A percentile compares a stretch with the other conserved stretches of the same genome.
Conservation (phyloP, 306 rosid genomes). For the Aeschynomene evenia region DNA sequence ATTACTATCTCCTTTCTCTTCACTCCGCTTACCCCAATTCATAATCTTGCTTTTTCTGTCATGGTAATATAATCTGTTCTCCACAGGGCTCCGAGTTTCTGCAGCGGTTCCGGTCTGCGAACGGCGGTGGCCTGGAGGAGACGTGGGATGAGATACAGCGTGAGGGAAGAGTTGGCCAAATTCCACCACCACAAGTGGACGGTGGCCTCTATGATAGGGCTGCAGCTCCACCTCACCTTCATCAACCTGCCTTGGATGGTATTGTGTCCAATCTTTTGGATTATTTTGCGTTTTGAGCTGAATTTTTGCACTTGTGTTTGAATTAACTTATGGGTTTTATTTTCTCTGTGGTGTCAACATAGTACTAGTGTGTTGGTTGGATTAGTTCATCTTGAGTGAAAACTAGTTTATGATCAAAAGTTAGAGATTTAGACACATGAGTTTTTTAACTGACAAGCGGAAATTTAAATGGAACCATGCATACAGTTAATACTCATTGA, state of each 20-base stretch:
- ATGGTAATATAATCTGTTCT: background rate
- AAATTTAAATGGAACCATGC: background rate
- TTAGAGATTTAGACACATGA: background rate
- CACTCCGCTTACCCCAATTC: too few relatives aligned
- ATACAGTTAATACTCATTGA: background rate
- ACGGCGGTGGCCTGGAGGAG: slow-evolving; percentile 49
- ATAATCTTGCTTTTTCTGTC: too few relatives aligned
- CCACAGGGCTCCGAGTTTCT: slow-evolving; percentile 72
- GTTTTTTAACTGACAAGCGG: background rate
- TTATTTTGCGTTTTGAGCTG: background rate
- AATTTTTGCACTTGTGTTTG: background rate
- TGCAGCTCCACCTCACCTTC: slow-evolving; percentile 42
- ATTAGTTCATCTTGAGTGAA: background rate
- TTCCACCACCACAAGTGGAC: slow-evolving; percentile 31
- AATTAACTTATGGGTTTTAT: background rate
- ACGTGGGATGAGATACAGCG: slow-evolving; percentile 85
- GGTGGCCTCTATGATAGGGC: slow-evolving; percentile 34
- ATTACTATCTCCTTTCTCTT: background rate
- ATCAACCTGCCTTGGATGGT: slow-evolving; percentile 69
- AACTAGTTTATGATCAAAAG: background rate
- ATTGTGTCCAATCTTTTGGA: background rate
- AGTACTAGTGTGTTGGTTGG: background rate
- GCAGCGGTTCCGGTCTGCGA: slow-evolving; percentile 59
- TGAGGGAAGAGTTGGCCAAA: slow-evolving; percentile 37
- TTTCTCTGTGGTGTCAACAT: background rate